phyloP scores from a whole-genome alignment of 768 basidiomycete genomes.

The Mycena rosella region DNA sequence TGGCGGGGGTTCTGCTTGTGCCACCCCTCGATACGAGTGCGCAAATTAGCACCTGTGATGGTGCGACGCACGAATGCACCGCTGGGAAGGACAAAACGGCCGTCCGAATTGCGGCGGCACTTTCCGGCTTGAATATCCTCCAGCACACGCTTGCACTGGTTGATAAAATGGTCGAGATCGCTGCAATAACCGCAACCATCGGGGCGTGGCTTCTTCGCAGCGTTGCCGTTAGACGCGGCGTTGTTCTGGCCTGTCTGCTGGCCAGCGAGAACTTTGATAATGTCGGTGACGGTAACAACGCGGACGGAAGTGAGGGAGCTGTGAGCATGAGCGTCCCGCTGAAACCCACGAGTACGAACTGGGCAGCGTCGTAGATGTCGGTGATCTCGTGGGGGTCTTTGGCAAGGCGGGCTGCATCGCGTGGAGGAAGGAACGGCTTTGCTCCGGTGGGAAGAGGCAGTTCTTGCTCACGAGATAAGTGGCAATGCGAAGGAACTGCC shows the following conservation, averaged over 20 bases:
- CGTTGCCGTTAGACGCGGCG: not conserved
- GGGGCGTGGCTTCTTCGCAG: not conserved
- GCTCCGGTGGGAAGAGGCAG: slow-evolving; percentile 36
- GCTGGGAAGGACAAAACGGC: slow-evolving; percentile 40
- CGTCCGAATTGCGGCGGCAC: slow-evolving; percentile 39
- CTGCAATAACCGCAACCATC: slow-evolving; percentile 40
- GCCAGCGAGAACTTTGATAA: slow-evolving; percentile 23
- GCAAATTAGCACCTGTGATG: slow-evolving; percentile 11
- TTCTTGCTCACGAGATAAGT: slow-evolving; percentile 33
- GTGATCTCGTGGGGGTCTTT: not conserved
- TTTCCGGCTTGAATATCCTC: slow-evolving; percentile 38
- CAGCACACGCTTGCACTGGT: slow-evolving; percentile 37
- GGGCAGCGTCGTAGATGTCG: not conserved
- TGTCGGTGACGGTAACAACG: slow-evolving; percentile 2
- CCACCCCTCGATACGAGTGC: slow-evolving; percentile 22
- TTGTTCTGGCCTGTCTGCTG: not conserved
- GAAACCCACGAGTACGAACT: not conserved
- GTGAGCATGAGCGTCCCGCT: not conserved
- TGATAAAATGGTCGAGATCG: slow-evolving; percentile 39
- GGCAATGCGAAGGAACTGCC: slow-evolving; percentile 1
- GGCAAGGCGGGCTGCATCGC: slow-evolving; percentile 20
- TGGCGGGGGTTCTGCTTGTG: slow-evolving; percentile 17
- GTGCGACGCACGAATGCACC: slow-evolving; percentile 40
- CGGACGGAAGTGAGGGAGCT: not conserved
- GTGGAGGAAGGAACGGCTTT: slow-evolving; percentile 37